A percentile compares a stretch with the other conserved stretches of the same genome.
These are phyloP conservation scores for Tricharina praecox DNA, from an alignment of 495 filamentous ascomycete species.

Conservation along the genomic window DNA sequence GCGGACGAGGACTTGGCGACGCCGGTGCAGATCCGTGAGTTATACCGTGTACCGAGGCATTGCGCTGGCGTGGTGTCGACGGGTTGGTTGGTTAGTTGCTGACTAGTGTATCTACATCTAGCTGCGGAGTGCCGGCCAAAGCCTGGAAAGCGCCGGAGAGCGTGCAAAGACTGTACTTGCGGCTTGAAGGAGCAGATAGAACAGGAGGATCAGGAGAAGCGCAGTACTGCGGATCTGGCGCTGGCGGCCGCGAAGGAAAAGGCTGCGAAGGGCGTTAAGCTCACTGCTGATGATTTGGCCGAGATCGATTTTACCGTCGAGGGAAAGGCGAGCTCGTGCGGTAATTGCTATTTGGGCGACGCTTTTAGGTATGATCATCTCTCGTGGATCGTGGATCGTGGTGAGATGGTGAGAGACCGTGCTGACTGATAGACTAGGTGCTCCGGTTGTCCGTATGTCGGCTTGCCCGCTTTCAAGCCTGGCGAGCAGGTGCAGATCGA, in stretches of 20 bases:
- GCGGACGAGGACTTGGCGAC: slow-evolving; percentile 62
- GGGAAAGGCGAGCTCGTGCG: slow-evolving; percentile 85
- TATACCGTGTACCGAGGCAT: neutral
- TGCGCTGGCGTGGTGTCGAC: no score
- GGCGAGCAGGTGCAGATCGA: slow-evolving; percentile 81
- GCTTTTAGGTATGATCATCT: slow-evolving; percentile 48
- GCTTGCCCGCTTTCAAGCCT: slow-evolving; percentile 86
- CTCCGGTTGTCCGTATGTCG: slow-evolving; percentile 77
- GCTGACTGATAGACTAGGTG: slow-evolving; percentile 24
- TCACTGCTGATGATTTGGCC: slow-evolving; percentile 58
- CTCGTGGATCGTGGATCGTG: no score
- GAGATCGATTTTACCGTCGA: slow-evolving; percentile 92
- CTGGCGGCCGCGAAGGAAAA: slow-evolving; percentile 41
- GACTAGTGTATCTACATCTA: slow-evolving; percentile 27
- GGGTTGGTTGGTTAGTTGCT: no score
- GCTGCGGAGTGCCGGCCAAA: slow-evolving; percentile 70
- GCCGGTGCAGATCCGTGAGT: slow-evolving; percentile 61
- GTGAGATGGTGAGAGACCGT: neutral
- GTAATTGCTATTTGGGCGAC: slow-evolving; percentile 83
- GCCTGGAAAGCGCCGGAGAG: slow-evolving; percentile 67
- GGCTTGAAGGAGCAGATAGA: slow-evolving; percentile 64
- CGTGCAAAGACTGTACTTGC: slow-evolving; percentile 97
- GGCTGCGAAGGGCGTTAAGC: slow-evolving; percentile 41
- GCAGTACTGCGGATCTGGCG: slow-evolving; percentile 41
- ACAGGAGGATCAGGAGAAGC: slow-evolving; percentile 59